phyloP scores from a whole-genome alignment of 176 grass and related monocot genomes.

The Canna indica region DNA sequence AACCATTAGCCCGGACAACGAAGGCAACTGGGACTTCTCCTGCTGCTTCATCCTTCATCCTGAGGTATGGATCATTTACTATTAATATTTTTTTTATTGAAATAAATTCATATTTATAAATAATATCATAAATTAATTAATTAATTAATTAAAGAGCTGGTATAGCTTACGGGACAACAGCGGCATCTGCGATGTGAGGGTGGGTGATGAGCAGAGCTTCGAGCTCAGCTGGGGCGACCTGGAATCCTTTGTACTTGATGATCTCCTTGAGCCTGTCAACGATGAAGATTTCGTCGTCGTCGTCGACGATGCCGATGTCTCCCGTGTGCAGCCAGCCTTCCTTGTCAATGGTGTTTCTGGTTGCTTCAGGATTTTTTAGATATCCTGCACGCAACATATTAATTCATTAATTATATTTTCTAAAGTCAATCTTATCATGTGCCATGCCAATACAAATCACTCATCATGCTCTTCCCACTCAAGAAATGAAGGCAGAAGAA shows the following conservation, averaged over 20 bases:
- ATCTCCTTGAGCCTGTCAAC: slow-evolving; percentile 1
- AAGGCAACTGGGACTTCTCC: slow-evolving; percentile 84
- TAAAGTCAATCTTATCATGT: too few relatives aligned
- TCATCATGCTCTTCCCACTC: too few relatives aligned
- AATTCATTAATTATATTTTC: too few relatives aligned
- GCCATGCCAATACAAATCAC: too few relatives aligned
- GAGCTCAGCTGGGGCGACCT: slow-evolving; percentile 2
- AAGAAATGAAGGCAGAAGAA: too few relatives aligned
- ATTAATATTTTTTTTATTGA: too few relatives aligned
- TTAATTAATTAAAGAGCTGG: not conserved
- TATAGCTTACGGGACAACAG: not conserved
- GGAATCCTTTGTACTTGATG: slow-evolving; percentile 12
- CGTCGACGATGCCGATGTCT: slow-evolving; percentile 7
- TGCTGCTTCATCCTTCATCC: slow-evolving; percentile 63
- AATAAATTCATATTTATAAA: too few relatives aligned
- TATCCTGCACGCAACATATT: not conserved
- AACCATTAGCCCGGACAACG: slow-evolving; percentile 40
- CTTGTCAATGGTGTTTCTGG: slow-evolving; percentile 1
- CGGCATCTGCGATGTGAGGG: not conserved
- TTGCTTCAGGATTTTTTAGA: slow-evolving; percentile 1
- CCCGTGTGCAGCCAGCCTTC: slow-evolving; percentile 10
- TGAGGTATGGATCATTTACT: too few relatives aligned
- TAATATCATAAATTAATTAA: not conserved
- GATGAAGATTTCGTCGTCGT: slow-evolving; percentile 12
- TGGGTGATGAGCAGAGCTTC: slow-evolving; percentile 6